Evolutionary conservation across 139 green algal species (phyloP), one percentile per base, ranked within the genome.

Genomic region (Tetradesmus lagerheimii): DNA sequence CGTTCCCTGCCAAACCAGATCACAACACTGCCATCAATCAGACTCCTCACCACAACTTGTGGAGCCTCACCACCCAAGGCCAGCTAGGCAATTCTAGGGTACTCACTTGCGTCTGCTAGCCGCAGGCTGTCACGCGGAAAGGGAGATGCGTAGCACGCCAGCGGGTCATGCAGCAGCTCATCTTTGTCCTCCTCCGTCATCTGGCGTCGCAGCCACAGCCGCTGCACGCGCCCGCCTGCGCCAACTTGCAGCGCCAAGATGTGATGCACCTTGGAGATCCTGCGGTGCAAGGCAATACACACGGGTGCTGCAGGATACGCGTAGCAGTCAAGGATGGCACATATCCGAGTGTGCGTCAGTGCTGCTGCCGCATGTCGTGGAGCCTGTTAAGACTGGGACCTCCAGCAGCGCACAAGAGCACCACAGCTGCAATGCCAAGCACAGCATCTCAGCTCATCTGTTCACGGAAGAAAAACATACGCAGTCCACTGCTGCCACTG

Each of bases 181-280:
- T 91, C 87, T 25, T 91, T 91, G 29, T 91, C 87, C 34, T 91
- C 87, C 53, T 91, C 87, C 1, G 87, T 91, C 78, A 91, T 31
- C 87, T 91, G 87, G 31, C 87, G 80, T 6, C 57, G 78, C 57
- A 91, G 79, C 87, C 87, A 91, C 53, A 91, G 53, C 57, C 64
- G 71, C 25, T 25, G 23, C 43, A 91, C 78, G n/a, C 57, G 29
- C 23, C 85, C 85, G 18, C 38, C n/a, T 50, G 57, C 23, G 23
- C 18, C 38, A 18, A 89, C 74, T n/a, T 75, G 38, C 43, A 89
- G 45, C 29, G 83, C 43, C 34, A 90, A n/a, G 29, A 90, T 90
- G 78, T 90, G 86, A 35, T 90, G 74, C 20, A 90, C 86, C 71
- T 83, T 90, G 45, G 43, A 83, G 15, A 90, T 74, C 86, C 83